phyloP scores from a whole-genome alignment of 202 grass and related monocot genomes.

The Elaeis oleifera region DNA sequence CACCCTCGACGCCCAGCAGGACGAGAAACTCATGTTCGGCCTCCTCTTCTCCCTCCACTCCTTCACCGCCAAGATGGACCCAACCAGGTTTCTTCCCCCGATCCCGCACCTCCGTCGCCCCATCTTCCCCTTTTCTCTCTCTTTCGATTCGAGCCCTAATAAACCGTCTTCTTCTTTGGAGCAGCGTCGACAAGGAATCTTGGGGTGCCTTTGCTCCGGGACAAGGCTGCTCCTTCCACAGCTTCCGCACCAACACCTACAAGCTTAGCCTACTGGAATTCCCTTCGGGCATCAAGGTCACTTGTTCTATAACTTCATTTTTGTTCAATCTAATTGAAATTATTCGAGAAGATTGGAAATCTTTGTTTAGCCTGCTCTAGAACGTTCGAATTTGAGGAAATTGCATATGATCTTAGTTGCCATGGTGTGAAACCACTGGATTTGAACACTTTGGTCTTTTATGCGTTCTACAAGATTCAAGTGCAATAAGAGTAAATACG shows the following conservation, averaged over 20 bases:
- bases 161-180: constrained; percentile 3
- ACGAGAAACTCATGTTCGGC: constrained; percentile 99
- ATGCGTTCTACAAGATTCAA: too few species aligned
- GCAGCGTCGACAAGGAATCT: constrained; percentile 71
- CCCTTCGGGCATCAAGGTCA: constrained; percentile 83
- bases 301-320: constrained; percentile 13
- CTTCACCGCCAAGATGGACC: constrained; percentile 94
- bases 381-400: too few species aligned
- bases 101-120: too few species aligned
- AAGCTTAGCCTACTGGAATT: constrained; percentile 90
- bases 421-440: too few species aligned
- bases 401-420: too few species aligned
- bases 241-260: constrained; percentile 90
- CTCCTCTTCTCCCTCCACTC: constrained; percentile 96
- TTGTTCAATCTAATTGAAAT: background rate
- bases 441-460: too few species aligned
- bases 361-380: too few species aligned
- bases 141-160: constrained; percentile 2
- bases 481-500: too few species aligned
- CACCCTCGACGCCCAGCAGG: constrained; percentile 69
- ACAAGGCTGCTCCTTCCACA: constrained; percentile 79
- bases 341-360: too few species aligned
- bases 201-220: constrained; percentile 72
- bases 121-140: background rate
- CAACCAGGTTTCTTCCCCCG: constrained; percentile 35